Evolutionary conservation across 1,284 basidiomycete species (phyloP), one percentile per base, ranked within the genome.

Genomic region (Volvariella volvacea): DNA sequence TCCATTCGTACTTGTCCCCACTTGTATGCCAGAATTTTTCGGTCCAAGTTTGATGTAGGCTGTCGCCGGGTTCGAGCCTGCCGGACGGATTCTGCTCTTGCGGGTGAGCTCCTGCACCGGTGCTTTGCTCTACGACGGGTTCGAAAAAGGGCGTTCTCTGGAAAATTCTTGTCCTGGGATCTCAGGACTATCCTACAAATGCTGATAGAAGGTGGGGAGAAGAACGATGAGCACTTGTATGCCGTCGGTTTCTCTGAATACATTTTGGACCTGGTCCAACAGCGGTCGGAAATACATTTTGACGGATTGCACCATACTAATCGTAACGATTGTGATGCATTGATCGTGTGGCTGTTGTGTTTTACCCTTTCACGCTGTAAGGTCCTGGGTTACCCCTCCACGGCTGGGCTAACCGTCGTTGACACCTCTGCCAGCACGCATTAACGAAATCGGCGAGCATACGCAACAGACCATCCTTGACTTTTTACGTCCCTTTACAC

Each of bases 11-110:
- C 60, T 16, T 77, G 74, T 41, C 75, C 82, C 0, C 68, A 78
- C 40, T 66, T 87, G 30, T 87, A 85, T 55, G 79, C 81, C 6
- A 58, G 64, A 44, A 66, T 86, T 3, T 88, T 81, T 56, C 64
- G 66, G 10, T 56, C 60, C 17, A 68, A 64, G 44, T 86, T 83
- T 50, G 80, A 83, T 55, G 65, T 68, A 1, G 55, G 61, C n/a
- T 50, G 57, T 43, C 65, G 74, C 15, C 56, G 73, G 12, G 58
- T 55, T 45, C 44, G 20, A 15, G 43, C 45, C 41, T 47, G 28
- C 2, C 48, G 64, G 42, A 69, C 71, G 22, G 66, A 73, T 48
- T 70, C 73, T n/a, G 59, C 56, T n/a, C 53, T 78, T 1, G 68
- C 75, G 14, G 49, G 52, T 3, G 76, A 80, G 47, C 60, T 78